Base-by-base conservation (phyloP, 139 green algal genomes). In the Haematococcus sp. region DNA sequence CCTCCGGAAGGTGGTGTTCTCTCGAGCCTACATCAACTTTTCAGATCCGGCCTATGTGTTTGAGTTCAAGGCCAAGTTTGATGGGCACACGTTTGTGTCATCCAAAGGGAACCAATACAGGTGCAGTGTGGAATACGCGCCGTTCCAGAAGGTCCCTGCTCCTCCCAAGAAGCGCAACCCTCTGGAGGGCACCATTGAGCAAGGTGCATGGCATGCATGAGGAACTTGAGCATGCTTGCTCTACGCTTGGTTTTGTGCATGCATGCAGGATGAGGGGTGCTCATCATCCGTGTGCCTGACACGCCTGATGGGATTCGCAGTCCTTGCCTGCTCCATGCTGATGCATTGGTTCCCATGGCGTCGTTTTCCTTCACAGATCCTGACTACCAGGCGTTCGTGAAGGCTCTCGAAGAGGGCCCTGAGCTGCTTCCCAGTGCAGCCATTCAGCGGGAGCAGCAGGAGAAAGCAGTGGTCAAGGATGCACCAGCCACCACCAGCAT, bases 1-100 rank as follows among this genome's bases (percentile, higher is more conserved):
- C 40, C 1, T 81, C 71, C 60, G 63, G 35, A 70, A 70, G 63
- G 63, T 74, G 1, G 44, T 82, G 55, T 66, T 77, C 22, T 89
- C 84, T 0, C 77, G 86, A 3, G 89, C 89, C 2, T 95, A 91
- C 73, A 71, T 95, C 31, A 87, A 91, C 54, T 88, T 95, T 74
- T 63, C 58, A 1, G 59, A 79, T 0, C 58, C 78, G 3, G 64
- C 73, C 15, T 76, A 81, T 4, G 88, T 92, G n/a, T 67, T 80
- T 1, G 79, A 65, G n/a, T 94, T 95, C 75, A 90, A 87, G 49
- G 61, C 71, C 0, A 70, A 67, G 2, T 89, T 93, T 58, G 85
- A 92, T 40, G 88, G 87, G 7, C 83, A 89, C 33, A 60, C 81
- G 0, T 94, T 95, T 72, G 83, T 91, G 13, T 86, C 71, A 66